Conservation (phyloP, 2,329 filamentous ascomycete genomes). For the Aspergillus ibericus region DNA sequence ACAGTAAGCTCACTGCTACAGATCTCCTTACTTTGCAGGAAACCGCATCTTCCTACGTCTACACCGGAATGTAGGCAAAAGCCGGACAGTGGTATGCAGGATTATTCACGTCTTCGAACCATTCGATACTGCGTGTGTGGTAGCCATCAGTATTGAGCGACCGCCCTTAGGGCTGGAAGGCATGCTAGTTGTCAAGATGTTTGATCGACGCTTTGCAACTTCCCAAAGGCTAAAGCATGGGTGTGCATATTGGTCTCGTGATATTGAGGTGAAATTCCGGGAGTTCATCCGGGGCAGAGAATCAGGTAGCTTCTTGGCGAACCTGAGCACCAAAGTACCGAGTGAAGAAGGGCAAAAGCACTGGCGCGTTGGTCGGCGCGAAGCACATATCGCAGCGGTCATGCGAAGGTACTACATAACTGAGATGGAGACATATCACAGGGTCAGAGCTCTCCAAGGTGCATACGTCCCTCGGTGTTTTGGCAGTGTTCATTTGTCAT, state of each 20-base stretch:
- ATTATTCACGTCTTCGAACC: not conserved
- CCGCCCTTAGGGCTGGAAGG: not conserved
- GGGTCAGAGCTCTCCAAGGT: too few relatives aligned
- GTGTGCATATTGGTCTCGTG: not conserved
- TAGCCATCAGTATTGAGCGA: not conserved
- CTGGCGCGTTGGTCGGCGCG: too few relatives aligned
- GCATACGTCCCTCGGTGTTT: too few relatives aligned
- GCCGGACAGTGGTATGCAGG: not conserved
- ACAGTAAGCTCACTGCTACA: not conserved
- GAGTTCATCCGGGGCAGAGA: not conserved
- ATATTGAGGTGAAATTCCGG: not conserved
- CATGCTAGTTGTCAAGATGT: not conserved
- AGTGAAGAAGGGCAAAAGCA: too few relatives aligned
- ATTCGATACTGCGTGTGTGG: not conserved
- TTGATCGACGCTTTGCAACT: not conserved
- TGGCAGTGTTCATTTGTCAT: too few relatives aligned
- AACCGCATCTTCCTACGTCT: not conserved
- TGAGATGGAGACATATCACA: too few relatives aligned
- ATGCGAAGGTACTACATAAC: too few relatives aligned
- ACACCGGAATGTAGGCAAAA: not conserved
- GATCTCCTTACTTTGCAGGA: not conserved
- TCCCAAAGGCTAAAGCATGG: not conserved
- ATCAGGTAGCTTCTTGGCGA: too few relatives aligned
- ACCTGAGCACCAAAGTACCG: too few relatives aligned
- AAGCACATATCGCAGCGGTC: too few relatives aligned